Evolutionary conservation across 257 asterid genomes (phyloP).

Genomic region (Lycium barbarum): DNA sequence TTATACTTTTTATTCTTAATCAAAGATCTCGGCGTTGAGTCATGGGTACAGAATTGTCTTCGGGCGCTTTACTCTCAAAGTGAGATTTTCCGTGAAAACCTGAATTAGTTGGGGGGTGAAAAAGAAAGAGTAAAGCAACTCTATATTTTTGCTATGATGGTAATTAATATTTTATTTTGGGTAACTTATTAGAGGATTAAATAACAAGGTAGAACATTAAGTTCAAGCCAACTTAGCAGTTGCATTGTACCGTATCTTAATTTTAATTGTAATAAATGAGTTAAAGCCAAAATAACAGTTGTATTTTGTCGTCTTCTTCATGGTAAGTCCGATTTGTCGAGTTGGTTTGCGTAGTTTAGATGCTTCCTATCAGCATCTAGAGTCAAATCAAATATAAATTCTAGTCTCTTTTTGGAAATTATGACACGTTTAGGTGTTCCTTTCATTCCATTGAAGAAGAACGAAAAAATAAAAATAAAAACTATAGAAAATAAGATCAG

Average conservation of each 20-base stretch:
- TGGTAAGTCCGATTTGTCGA: conserved; percentile 4
- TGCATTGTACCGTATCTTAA: neutral
- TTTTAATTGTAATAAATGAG: neutral
- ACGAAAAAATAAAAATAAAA: no score
- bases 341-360: neutral
- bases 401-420: neutral
- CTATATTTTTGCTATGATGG: no score
- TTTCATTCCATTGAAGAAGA: neutral
- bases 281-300: neutral
- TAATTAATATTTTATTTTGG: no score
- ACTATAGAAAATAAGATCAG: neutral
- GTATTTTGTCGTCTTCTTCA: neutral
- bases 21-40: no score
- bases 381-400: conserved; percentile 9
- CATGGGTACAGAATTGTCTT: no score
- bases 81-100: no score
- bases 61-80: no score
- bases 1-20: no score
- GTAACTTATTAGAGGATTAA: no score
- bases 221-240: neutral
- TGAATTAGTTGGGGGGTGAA: no score
- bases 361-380: neutral
- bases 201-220: neutral
- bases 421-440: neutral
- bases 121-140: no score